Percentiles rank a stretch among this genome's conserved stretches.
Evolutionary conservation across 345 rosid species (phyloP).

Genomic region (Syzygium jambos): DNA sequence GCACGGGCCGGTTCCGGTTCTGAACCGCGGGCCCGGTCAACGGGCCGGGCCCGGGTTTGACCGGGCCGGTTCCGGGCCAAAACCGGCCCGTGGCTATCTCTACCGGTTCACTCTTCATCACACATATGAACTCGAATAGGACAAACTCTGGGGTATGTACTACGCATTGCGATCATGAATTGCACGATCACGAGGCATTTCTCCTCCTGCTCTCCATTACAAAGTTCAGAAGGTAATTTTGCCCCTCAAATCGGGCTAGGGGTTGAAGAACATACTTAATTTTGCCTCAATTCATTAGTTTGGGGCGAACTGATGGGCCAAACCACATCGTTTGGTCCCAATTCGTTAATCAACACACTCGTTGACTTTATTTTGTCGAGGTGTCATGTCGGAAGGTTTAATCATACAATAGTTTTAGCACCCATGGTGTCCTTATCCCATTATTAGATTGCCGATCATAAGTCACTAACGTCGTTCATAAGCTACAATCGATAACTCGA

Average conservation of each 20-base stretch:
- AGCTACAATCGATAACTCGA: background rate
- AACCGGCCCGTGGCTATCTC: no score
- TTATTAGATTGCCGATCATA: background rate
- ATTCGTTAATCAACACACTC: background rate
- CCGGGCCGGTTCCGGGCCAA: no score
- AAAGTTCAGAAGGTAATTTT: background rate
- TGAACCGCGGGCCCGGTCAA: no score
- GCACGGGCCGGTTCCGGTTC: no score
- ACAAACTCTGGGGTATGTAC: background rate
- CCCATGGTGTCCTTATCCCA: background rate
- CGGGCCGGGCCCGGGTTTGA: no score
- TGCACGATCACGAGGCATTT: background rate
- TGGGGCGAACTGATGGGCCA: background rate
- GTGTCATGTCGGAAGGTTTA: background rate
- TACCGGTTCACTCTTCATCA: background rate
- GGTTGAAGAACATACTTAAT: background rate
- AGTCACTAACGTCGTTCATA: background rate
- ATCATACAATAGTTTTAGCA: background rate
- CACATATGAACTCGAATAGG: background rate
- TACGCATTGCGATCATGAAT: background rate
- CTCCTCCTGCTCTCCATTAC: background rate
- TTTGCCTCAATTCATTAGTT: background rate
- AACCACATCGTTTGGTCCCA: background rate
- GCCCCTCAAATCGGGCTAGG: background rate
- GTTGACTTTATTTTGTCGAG: background rate